A percentile compares a stretch with the other conserved stretches of the same genome.
Conservation (phyloP, 768 basidiomycete species). For the Exsudoporus frostii region DNA sequence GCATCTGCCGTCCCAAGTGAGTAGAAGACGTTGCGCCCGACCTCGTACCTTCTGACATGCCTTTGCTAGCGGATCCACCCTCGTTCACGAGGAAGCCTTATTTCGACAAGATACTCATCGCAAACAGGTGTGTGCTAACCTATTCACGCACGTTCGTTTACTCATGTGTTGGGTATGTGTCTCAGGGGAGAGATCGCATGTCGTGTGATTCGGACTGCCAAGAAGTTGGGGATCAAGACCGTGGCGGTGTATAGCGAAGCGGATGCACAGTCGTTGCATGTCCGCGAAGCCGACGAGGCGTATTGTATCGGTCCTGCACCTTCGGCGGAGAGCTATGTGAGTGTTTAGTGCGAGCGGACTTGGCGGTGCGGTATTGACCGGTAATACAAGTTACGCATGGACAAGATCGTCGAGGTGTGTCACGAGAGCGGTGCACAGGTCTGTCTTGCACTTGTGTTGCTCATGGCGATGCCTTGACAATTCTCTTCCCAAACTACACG, state of each 20-base stretch:
- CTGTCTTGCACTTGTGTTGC: conserved; percentile 13
- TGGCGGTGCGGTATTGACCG: neutral
- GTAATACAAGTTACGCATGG: conserved; percentile 64
- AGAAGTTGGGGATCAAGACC: conserved; percentile 83
- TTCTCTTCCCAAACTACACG: neutral
- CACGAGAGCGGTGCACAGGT: conserved; percentile 83
- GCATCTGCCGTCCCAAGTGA: conserved; percentile 17
- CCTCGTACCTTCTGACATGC: neutral
- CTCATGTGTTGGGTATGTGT: neutral
- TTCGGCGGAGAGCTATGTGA: conserved; percentile 84
- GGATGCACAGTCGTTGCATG: conserved; percentile 79
- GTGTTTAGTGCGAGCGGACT: conserved; percentile 26
- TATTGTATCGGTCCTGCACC: conserved; percentile 91
- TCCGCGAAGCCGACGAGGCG: conserved; percentile 84
- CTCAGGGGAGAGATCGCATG: conserved; percentile 92
- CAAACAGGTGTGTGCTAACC: conserved; percentile 57
- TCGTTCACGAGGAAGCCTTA: conserved; percentile 42
- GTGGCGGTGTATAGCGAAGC: conserved; percentile 92
- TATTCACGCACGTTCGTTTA: neutral
- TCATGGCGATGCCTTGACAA: neutral
- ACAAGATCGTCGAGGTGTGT: conserved; percentile 86
- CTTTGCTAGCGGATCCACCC: neutral
- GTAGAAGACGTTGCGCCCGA: neutral
- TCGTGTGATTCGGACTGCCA: conserved; percentile 88
- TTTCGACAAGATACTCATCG: conserved; percentile 89